A percentile compares a stretch with the other conserved stretches of the same genome.
phyloP scores from a whole-genome alignment of 2,329 filamentous ascomycete species.

The Cercospora nicotianae region DNA sequence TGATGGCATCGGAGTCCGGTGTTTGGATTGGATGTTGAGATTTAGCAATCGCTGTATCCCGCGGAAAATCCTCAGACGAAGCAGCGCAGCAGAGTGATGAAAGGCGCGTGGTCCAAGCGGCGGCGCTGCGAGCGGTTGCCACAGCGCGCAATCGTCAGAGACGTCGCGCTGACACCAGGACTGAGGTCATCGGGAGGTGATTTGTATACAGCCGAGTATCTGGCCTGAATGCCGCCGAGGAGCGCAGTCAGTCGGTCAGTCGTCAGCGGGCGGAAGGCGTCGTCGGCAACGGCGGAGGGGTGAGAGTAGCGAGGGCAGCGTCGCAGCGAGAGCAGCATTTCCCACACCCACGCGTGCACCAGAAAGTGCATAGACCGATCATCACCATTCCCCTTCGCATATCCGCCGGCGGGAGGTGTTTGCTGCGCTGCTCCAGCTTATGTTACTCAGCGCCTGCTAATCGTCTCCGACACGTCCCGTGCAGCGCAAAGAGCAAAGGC shows the following conservation, averaged over 20 bases:
- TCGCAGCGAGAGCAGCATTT: neutral
- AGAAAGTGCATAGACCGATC: neutral
- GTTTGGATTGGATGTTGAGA: neutral
- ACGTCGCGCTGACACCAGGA: conserved; percentile 2
- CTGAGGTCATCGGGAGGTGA: conserved; percentile 7
- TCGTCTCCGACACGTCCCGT: conserved; percentile 8
- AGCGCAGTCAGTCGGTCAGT: neutral
- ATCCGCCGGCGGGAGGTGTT: neutral
- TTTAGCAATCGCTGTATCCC: neutral
- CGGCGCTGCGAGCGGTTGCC: neutral
- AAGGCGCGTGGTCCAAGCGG: neutral
- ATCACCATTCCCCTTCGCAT: neutral
- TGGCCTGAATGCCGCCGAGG: conserved; percentile 10
- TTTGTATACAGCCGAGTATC: conserved; percentile 14
- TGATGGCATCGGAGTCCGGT: conserved; percentile 10
- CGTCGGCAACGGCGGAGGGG: conserved; percentile 8
- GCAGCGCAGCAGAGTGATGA: neutral
- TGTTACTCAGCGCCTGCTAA: conserved; percentile 5
- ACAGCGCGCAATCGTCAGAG: neutral
- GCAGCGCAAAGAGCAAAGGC: conserved; percentile 4
- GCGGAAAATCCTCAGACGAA: neutral
- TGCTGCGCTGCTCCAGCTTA: neutral
- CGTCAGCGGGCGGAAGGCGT: conserved; percentile 2
- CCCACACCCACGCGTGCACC: neutral
- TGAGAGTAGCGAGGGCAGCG: neutral